These are phyloP conservation scores for Pugionium dolabratum DNA, from an alignment of 345 rosid species.

Conservation along the genomic window DNA sequence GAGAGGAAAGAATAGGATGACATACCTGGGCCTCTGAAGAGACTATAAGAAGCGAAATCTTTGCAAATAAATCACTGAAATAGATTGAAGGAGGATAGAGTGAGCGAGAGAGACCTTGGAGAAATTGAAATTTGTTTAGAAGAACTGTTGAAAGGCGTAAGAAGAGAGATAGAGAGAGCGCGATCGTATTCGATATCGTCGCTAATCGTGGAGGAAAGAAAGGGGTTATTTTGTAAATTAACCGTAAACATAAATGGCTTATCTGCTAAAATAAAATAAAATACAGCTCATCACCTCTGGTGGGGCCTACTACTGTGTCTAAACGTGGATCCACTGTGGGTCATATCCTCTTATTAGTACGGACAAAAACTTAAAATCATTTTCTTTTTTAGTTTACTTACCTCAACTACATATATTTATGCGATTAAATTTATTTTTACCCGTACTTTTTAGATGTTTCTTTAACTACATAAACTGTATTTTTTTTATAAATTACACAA, in stretches of 20 bases:
- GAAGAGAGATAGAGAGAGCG: background rate
- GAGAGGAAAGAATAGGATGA: slow-evolving; percentile 25
- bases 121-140: slow-evolving; percentile 7
- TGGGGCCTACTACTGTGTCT: slow-evolving; percentile 21
- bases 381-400: too few relatives aligned
- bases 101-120: slow-evolving; percentile 4
- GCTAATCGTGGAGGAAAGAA: slow-evolving; percentile 33
- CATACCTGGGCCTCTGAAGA: slow-evolving; percentile 33
- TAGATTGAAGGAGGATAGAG: background rate
- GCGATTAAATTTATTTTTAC: too few relatives aligned
- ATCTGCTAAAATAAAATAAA: background rate
- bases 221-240: slow-evolving; percentile 18
- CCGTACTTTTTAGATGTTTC: too few relatives aligned
- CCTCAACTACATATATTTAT: background rate
- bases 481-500: too few relatives aligned
- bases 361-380: background rate
- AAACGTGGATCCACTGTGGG: slow-evolving; percentile 20
- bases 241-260: slow-evolving; percentile 10
- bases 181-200: slow-evolving; percentile 39
- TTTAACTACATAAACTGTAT: too few relatives aligned
- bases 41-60: slow-evolving; percentile 14
- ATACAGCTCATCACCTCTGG: slow-evolving; percentile 29
- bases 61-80: slow-evolving; percentile 26
- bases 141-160: background rate
- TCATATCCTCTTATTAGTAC: background rate